phyloP scores from a whole-genome alignment of 306 rosid species.

The Hylodesmum podocarpum region DNA sequence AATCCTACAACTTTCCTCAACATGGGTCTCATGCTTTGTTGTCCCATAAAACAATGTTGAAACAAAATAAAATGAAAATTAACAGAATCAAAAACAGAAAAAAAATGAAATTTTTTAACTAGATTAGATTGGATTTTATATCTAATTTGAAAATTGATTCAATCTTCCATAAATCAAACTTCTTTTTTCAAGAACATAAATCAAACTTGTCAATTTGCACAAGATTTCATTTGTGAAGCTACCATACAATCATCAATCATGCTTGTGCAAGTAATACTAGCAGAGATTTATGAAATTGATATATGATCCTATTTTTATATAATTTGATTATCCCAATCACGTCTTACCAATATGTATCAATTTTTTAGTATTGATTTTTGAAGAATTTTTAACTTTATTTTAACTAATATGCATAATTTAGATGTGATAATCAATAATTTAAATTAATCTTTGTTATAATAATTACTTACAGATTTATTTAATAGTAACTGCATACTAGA shows the following conservation, averaged over 20 bases:
- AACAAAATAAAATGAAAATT: not conserved
- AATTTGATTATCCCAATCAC: not conserved
- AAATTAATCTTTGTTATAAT: too few relatives aligned
- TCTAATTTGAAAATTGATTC: not conserved
- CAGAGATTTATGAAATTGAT: not conserved
- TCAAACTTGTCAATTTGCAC: too few relatives aligned
- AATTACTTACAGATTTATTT: not conserved
- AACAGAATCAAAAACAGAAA: not conserved
- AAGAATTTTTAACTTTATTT: too few relatives aligned
- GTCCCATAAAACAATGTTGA: too few relatives aligned
- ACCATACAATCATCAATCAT: not conserved
- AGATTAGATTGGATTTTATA: not conserved
- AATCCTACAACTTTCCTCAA: too few relatives aligned
- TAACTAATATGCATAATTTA: too few relatives aligned
- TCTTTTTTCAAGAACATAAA: too few relatives aligned
- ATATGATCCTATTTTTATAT: not conserved
- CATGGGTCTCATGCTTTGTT: too few relatives aligned
- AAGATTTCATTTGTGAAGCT: not conserved
- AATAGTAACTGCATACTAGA: not conserved
- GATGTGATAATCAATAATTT: not conserved
- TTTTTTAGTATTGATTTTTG: too few relatives aligned
- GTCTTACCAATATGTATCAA: not conserved
- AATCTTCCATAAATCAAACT: too few relatives aligned
- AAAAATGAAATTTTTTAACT: too few relatives aligned
- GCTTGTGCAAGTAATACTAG: not conserved